Evolutionary conservation across 805 yeast genomes (phyloP), one percentile per base, ranked within the genome.

Genomic region (Kuraishia borneana): DNA sequence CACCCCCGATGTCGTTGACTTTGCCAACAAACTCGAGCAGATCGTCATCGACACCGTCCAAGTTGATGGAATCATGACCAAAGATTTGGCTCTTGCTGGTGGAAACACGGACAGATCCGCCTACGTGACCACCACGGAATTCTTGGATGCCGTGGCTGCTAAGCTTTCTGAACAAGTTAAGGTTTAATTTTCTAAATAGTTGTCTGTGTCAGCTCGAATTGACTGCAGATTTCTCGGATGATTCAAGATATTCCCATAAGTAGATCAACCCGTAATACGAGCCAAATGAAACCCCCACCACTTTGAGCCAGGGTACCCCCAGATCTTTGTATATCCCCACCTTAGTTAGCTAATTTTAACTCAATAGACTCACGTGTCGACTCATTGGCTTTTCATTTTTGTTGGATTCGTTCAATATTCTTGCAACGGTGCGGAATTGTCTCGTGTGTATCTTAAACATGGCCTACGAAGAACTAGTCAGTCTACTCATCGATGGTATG

Each of bases 51-150:
- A 83, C 46, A 83, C 95, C 20, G 97, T 89, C 25, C 74, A 72
- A 41, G 61, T 65, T 22, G 96, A 84, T 53, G 82, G 82, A 37
- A 78, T 79, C 51, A 89, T 89, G 96, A 89, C 97, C 51, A 89
- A 89, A 66, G 97, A 89, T 61, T 71, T 89, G 55, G 96, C 96
- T 8, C 70, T 88, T 43, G 84, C 94, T 34, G 70, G 76, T 47
- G 96, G 96, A 41, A 81, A 76, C 63, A 83, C 94, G 36, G 82
- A 77, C 46, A 78, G 96, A 58, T 62, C 75, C 14, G 51, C 80
- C 25, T 88, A 84, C 47, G 96, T 87, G 27, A 80, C 94, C 34
- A 89, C 96, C 35, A 92, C 82, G 56, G 96, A 85, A 60, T 88
- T 85, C 60, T 75, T 88, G 46, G 83, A 77, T 42, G 81, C 80